These are phyloP conservation scores for Plasmopara muralis DNA, from an alignment of 352 stramenopile genomes.

Conservation along the genomic window DNA sequence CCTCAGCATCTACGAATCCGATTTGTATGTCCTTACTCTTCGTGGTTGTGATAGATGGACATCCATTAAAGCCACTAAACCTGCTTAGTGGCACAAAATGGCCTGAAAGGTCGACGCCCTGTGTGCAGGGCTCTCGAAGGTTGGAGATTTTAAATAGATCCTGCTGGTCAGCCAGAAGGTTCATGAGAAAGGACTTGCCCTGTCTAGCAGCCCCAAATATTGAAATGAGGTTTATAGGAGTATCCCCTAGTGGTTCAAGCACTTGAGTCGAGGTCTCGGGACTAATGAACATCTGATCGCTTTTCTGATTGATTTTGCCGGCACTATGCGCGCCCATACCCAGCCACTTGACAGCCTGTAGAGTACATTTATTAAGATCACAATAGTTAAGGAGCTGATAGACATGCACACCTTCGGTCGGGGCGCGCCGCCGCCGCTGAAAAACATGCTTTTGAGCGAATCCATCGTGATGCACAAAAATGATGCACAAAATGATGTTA, in stretches of 20 bases:
- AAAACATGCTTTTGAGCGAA: constrained; percentile 35
- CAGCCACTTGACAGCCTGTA: constrained; percentile 78
- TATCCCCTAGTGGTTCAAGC: constrained; percentile 52
- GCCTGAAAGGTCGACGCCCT: constrained; percentile 75
- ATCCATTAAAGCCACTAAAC: constrained; percentile 72
- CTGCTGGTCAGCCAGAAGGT: constrained; percentile 78
- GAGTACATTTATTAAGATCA: constrained; percentile 10
- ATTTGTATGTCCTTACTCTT: constrained; percentile 45
- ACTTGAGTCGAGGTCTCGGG: constrained; percentile 49
- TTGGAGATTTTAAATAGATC: constrained; percentile 87
- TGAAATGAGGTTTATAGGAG: constrained; percentile 74
- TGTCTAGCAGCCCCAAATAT: constrained; percentile 82
- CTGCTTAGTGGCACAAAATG: constrained; percentile 62
- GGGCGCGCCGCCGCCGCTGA: constrained; percentile 13
- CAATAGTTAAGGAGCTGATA: neutral
- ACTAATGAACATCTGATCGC: constrained; percentile 68
- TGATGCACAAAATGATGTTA: constrained; percentile 1
- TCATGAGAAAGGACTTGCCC: constrained; percentile 86
- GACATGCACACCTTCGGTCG: constrained; percentile 14
- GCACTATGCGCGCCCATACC: constrained; percentile 49
- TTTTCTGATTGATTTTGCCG: constrained; percentile 36
- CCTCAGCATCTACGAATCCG: constrained; percentile 83
- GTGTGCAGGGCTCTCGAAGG: constrained; percentile 75
- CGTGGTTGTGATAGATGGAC: constrained; percentile 27
- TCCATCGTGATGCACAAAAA: constrained; percentile 26